Percentiles rank a stretch among this genome's conserved stretches.
These are phyloP conservation scores for Aspergillus sp. DNA, from an alignment of 2,329 filamentous ascomycete species.

Conservation along the genomic window DNA sequence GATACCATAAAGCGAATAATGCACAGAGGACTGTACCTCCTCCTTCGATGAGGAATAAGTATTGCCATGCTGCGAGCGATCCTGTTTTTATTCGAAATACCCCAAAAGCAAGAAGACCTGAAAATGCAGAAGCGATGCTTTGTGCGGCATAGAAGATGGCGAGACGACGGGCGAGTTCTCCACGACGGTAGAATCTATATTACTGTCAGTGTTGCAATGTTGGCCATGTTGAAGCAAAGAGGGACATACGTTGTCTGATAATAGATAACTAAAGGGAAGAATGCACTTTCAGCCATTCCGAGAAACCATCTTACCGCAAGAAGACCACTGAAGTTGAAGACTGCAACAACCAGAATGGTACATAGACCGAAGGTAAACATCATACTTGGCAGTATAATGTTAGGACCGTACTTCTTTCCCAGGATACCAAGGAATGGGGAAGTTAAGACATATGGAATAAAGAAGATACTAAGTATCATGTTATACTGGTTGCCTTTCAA, in stretches of 20 bases:
- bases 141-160: slow-evolving; percentile 26
- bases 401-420: slow-evolving; percentile 22
- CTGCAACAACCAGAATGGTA: slow-evolving; percentile 16
- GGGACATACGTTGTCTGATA: slow-evolving; percentile 18
- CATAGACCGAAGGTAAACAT: slow-evolving; percentile 20
- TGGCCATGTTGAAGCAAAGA: too few relatives aligned
- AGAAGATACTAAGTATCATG: slow-evolving; percentile 21
- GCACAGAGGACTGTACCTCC: slow-evolving; percentile 33
- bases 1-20: slow-evolving; percentile 32
- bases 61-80: slow-evolving; percentile 34
- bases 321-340: slow-evolving; percentile 19
- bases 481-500: slow-evolving; percentile 21
- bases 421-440: slow-evolving; percentile 21
- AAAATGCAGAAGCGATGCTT: slow-evolving; percentile 24
- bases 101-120: slow-evolving; percentile 31
- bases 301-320: slow-evolving; percentile 22
- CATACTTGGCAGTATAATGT: slow-evolving; percentile 20
- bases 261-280: slow-evolving; percentile 23
- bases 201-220: neutral
- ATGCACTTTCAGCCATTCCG: slow-evolving; percentile 22
- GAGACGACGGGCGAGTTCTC: slow-evolving; percentile 21
- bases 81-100: slow-evolving; percentile 33
- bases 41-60: slow-evolving; percentile 44
- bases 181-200: slow-evolving; percentile 20
- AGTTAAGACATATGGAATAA: slow-evolving; percentile 22